phyloP scores from a whole-genome alignment of 2,329 filamentous ascomycete genomes.

The Juglanconis oblonga region DNA sequence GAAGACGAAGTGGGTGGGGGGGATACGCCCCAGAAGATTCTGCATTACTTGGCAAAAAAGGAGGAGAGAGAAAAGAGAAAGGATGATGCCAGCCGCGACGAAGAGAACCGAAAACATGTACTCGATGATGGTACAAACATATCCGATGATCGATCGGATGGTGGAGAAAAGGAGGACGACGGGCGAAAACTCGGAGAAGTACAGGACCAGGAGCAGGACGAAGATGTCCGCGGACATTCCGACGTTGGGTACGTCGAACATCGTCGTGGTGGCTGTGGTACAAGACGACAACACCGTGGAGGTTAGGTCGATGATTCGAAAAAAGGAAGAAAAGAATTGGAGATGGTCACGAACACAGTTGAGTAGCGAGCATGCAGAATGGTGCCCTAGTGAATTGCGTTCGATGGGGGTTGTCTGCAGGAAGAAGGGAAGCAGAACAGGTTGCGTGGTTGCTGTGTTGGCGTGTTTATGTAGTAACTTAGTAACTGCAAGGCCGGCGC shows the following conservation, averaged over 20 bases:
- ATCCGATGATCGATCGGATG: too few relatives aligned
- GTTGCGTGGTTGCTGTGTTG: neutral
- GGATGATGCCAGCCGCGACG: neutral
- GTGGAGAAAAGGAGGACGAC: too few relatives aligned
- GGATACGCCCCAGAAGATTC: neutral
- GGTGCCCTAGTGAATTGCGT: neutral
- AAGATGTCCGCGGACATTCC: neutral
- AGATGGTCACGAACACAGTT: too few relatives aligned
- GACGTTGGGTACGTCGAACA: too few relatives aligned
- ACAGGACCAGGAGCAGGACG: neutral
- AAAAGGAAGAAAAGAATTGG: neutral
- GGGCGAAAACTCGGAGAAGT: neutral
- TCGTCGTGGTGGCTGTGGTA: too few relatives aligned
- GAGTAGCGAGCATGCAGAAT: too few relatives aligned
- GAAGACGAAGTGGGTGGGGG: neutral
- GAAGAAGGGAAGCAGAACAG: neutral
- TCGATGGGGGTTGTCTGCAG: neutral
- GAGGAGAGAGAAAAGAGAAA: neutral
- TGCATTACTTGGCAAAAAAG: conserved; percentile 2
- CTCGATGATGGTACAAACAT: neutral
- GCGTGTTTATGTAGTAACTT: neutral
- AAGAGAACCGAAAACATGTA: neutral
- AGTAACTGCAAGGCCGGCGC: neutral
- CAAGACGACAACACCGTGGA: neutral
- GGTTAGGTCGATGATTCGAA: neutral